phyloP scores from a whole-genome alignment of 495 filamentous ascomycete genomes.

The Talaromyces proteolyticus region DNA sequence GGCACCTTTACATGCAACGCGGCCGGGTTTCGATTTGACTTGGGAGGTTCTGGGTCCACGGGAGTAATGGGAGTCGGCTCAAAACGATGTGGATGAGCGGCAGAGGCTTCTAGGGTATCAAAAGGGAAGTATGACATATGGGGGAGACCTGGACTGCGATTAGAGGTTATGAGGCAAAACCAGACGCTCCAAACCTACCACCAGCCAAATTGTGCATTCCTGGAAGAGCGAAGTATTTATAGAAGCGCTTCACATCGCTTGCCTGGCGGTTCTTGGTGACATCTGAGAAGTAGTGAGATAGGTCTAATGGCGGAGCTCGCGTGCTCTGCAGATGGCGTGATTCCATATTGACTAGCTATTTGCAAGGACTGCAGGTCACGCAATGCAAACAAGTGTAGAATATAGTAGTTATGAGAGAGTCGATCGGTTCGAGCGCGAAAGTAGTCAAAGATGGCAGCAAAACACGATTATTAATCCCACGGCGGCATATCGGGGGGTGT shows the following conservation, averaged over 20 bases:
- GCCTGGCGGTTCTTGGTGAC: constrained; percentile 55
- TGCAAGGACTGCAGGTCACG: too few species aligned
- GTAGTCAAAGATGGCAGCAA: too few species aligned
- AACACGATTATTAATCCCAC: too few species aligned
- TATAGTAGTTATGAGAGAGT: too few species aligned
- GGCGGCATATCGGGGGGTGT: too few species aligned
- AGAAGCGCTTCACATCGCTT: constrained; percentile 70
- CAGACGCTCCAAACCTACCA: constrained; percentile 44
- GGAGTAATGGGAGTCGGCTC: constrained; percentile 57
- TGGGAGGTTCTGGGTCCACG: constrained; percentile 22
- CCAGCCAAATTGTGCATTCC: constrained; percentile 84
- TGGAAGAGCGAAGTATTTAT: constrained; percentile 78
- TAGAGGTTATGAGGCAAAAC: constrained; percentile 1
- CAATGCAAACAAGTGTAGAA: too few species aligned
- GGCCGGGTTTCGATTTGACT: constrained; percentile 16
- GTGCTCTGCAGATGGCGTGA: constrained; percentile 1
- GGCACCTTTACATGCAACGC: constrained; percentile 61
- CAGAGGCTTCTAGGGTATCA: constrained; percentile 80
- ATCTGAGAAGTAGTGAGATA: constrained; percentile 72
- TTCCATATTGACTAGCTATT: background rate
- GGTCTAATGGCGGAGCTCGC: constrained; percentile 54
- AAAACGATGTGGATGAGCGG: constrained; percentile 67
- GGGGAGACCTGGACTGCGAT: constrained; percentile 56
- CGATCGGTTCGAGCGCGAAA: too few species aligned
- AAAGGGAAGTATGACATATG: constrained; percentile 80